Conservation (phyloP, 768 basidiomycete genomes). For the Paxillus rubicundulus region DNA sequence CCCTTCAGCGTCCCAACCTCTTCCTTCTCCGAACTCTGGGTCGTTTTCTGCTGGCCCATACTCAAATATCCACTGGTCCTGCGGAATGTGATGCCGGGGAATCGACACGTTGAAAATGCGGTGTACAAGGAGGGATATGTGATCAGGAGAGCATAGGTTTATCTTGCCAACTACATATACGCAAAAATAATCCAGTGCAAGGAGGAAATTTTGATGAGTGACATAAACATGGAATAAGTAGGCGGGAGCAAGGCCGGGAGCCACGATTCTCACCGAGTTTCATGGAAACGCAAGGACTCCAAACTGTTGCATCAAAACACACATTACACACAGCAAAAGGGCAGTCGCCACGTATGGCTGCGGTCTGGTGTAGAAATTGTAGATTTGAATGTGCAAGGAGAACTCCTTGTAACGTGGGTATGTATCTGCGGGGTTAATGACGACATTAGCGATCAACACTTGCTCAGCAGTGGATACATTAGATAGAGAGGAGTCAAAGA, state of each 20-base stretch:
- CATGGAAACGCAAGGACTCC: conserved; percentile 84
- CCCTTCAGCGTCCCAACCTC: conserved; percentile 21
- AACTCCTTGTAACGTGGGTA: conserved; percentile 83
- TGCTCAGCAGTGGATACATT: not conserved
- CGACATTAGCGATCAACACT: not conserved
- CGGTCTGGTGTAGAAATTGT: conserved; percentile 59
- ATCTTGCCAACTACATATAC: conserved; percentile 69
- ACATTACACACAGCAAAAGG: conserved; percentile 79
- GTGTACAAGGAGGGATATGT: conserved; percentile 85
- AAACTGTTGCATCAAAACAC: conserved; percentile 80
- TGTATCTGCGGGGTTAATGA: conserved; percentile 57
- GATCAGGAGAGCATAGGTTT: conserved; percentile 87
- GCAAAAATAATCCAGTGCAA: not conserved
- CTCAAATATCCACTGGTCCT: conserved; percentile 80
- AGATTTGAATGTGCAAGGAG: conserved; percentile 83
- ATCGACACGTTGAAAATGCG: conserved; percentile 95
- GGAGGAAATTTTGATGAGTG: too few species aligned
- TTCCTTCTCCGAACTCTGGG: conserved; percentile 57
- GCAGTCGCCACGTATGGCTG: conserved; percentile 74
- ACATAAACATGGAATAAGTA: not conserved
- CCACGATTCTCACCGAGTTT: conserved; percentile 56
- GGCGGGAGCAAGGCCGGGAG: not conserved
- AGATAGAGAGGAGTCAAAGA: conserved; percentile 1
- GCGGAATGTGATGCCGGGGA: conserved; percentile 86
- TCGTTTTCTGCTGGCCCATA: conserved; percentile 81